Conservation (phyloP, 441 rosid species). For the Gossypium trilobum region DNA sequence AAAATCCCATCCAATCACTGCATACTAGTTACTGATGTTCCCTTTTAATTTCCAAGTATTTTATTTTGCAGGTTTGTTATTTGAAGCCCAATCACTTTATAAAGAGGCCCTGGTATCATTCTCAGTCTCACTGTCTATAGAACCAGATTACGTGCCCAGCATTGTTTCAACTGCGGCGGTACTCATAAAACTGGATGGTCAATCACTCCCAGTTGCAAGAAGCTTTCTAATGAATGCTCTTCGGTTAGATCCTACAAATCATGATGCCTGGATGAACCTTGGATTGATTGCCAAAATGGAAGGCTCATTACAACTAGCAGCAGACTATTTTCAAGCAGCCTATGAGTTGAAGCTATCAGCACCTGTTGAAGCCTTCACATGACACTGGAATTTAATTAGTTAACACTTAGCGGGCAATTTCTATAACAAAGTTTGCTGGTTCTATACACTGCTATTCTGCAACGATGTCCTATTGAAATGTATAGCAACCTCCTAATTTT, state of each 20-base stretch:
- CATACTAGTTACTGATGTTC: not conserved
- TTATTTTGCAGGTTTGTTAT: constrained; percentile 45
- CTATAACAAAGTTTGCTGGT: not conserved
- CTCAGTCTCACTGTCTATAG: constrained; percentile 55
- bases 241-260: constrained; percentile 61
- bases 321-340: constrained; percentile 91
- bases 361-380: constrained; percentile 52
- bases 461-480: not conserved
- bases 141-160: constrained; percentile 77
- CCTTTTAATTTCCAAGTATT: not conserved
- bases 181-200: constrained; percentile 49
- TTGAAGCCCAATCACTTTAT: constrained; percentile 54
- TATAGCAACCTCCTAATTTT: not conserved
- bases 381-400: constrained; percentile 7
- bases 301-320: constrained; percentile 70
- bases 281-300: constrained; percentile 70
- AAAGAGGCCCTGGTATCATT: constrained; percentile 69
- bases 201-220: constrained; percentile 54
- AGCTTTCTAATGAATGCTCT: constrained; percentile 77
- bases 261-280: constrained; percentile 73
- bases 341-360: constrained; percentile 69
- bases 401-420: not conserved
- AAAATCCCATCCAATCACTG: not conserved
- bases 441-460: not conserved
- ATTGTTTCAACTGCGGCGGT: constrained; percentile 63